Evolutionary conservation across 140 eudicot species (phyloP).

Genomic region (Anethum foeniculum): DNA sequence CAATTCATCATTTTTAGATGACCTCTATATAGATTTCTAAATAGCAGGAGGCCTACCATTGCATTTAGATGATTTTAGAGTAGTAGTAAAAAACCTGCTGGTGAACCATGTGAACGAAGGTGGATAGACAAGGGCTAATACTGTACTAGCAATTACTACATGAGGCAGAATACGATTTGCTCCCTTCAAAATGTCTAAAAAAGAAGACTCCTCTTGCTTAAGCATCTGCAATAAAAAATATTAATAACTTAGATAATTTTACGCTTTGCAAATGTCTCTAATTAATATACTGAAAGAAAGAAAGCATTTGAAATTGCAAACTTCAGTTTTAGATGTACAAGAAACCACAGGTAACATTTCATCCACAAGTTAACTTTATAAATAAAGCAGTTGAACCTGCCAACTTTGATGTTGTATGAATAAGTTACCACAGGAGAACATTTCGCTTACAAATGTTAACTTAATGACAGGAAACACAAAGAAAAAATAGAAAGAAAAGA

Average conservation of each 20-base stretch:
- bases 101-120: conserved; percentile 98
- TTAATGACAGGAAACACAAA: not conserved
- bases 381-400: too few relatives aligned
- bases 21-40: not conserved
- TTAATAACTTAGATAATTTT: not conserved
- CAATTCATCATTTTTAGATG: not conserved
- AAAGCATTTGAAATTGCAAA: not conserved
- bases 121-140: conserved; percentile 90
- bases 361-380: too few relatives aligned
- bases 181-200: conserved; percentile 53
- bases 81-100: conserved; percentile 46
- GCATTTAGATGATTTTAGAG: not conserved
- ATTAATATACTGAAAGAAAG: not conserved
- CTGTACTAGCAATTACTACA: conserved; percentile 75
- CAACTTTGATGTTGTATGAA: too few relatives aligned
- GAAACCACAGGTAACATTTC: not conserved
- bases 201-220: conserved; percentile 38
- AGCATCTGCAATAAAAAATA: conserved; percentile 19
- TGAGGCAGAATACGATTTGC: conserved; percentile 85
- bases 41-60: not conserved
- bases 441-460: not conserved
- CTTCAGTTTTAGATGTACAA: not conserved
- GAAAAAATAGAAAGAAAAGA: too few relatives aligned
- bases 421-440: too few relatives aligned
- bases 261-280: not conserved